Base-by-base conservation (phyloP, 371 early-diverging fungal genomes). In the Batrachochytrium dendrobatidis region DNA sequence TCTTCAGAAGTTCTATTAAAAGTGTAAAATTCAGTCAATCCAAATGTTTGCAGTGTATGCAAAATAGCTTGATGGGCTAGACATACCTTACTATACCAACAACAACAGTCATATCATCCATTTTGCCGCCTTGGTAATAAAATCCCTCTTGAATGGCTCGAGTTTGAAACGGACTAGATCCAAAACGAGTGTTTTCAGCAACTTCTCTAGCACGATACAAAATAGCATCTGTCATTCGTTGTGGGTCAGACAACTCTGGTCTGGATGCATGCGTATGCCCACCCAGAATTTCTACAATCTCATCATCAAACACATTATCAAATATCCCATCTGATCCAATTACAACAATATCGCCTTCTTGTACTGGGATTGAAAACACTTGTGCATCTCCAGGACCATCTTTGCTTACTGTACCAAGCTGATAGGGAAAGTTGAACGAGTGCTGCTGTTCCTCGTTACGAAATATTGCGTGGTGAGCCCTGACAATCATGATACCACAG, bases 401-500 rank as follows among this genome's bases (percentile, higher is more conserved):
- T 32, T 62, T 63, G 20, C 58, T 56, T 7, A 66, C 71, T 10
- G 77, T 75, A 34, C 79, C 81, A 31, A 81, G 74, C 59, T 81
- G 81, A 64, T 44, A 81, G 2, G 81, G 81, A 55, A 73, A 78
- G 64, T 81, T 81, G 71, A 81, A 81, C 10, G 75, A 79, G 61
- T 81, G 81, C 56, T 76, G 75, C 48, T 79, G 55, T 77, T 86
- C 79, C 85, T 95, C 94, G 30, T 87, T 93, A 33, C 94, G 84
- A 67, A 95, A 95, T 7, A 93, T 77, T 65, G 89, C 82, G 55
- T 88, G 86, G 53, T 86, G 85, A 55, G 86, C 80, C 20, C 98
- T 87, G 55, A 95, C 86, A 7, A 97, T 77, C 32, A 86, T 79
- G 43, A 95, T 75, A 0, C 92, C 92, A 63, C 93, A 92, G 69